phyloP scores from a whole-genome alignment of 2,329 filamentous ascomycete genomes.

The Scedosporium boydii region DNA sequence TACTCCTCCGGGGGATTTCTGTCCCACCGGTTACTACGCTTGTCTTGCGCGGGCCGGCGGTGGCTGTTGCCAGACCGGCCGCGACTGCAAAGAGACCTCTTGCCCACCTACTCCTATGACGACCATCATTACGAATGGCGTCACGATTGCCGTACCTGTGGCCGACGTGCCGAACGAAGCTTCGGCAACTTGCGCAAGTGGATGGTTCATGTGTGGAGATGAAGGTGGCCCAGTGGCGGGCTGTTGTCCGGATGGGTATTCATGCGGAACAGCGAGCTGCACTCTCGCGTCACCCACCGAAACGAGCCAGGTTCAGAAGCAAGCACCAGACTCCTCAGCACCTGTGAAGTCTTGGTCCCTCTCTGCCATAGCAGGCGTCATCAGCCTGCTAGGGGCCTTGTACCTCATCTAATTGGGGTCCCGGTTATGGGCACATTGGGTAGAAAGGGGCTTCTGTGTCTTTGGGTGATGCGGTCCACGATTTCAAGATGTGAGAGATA shows the following conservation, averaged over 20 bases:
- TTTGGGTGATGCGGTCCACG: no score
- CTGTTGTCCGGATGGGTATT: conserved; percentile 74
- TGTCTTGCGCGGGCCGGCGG: conserved; percentile 79
- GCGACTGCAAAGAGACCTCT: conserved; percentile 72
- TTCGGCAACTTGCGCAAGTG: conserved; percentile 54
- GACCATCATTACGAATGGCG: conserved; percentile 57
- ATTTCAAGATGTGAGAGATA: no score
- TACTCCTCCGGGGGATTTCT: conserved; percentile 29
- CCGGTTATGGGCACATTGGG: not conserved
- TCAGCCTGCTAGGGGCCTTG: not conserved
- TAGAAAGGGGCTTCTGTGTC: no score
- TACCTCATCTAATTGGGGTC: not conserved
- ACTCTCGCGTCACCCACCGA: conserved; percentile 42
- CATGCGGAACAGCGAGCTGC: conserved; percentile 65
- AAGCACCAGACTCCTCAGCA: conserved; percentile 23
- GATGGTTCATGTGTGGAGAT: conserved; percentile 65
- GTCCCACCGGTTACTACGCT: conserved; percentile 86
- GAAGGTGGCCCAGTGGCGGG: conserved; percentile 56
- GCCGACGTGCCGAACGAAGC: conserved; percentile 31
- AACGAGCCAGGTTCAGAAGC: conserved; percentile 49
- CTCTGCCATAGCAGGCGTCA: not conserved
- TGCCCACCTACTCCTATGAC: conserved; percentile 56
- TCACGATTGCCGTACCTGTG: conserved; percentile 60
- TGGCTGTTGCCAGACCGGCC: conserved; percentile 76
- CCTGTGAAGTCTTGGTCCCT: not conserved